Evolutionary conservation across 257 asterid genomes (phyloP).

Genomic region (Gentiana macrophylla): DNA sequence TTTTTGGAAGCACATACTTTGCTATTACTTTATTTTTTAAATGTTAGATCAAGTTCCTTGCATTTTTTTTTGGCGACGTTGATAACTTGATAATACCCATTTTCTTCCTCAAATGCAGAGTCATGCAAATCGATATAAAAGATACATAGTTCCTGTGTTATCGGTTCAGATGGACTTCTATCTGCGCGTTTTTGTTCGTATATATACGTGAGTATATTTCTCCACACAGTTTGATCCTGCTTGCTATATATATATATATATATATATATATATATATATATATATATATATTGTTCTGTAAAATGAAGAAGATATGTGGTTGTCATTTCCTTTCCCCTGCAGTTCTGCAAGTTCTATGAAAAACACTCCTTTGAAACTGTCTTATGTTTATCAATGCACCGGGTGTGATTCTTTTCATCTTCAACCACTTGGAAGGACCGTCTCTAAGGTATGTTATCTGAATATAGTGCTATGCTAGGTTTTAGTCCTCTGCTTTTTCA

Average conservation of each 20-base stretch:
- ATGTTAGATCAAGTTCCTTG: background rate
- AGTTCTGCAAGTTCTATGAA: constrained; percentile 96
- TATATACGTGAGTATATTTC: constrained; percentile 60
- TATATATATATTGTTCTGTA: background rate
- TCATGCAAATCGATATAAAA: constrained; percentile 95
- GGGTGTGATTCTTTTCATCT: constrained; percentile 98
- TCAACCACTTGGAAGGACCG: constrained; percentile 81
- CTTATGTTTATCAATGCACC: constrained; percentile 87
- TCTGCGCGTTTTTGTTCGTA: constrained; percentile 89
- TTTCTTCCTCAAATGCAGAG: constrained; percentile 39
- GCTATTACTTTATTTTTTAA: too few species aligned
- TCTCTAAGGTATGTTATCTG: constrained; percentile 48
- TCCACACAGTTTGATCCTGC: background rate
- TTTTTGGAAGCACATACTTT: too few species aligned
- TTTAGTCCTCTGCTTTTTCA: too few species aligned
- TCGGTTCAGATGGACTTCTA: constrained; percentile 97
- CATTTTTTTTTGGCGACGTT: background rate
- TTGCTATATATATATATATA: background rate
- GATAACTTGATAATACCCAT: background rate
- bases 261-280: background rate
- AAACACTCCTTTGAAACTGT: constrained; percentile 87
- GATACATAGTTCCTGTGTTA: constrained; percentile 86
- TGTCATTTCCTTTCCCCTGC: constrained; percentile 10
- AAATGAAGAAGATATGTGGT: background rate
- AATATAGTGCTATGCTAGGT: background rate